Base-by-base conservation (phyloP, 257 asterid genomes). In the Jacaranda mimosifolia region DNA sequence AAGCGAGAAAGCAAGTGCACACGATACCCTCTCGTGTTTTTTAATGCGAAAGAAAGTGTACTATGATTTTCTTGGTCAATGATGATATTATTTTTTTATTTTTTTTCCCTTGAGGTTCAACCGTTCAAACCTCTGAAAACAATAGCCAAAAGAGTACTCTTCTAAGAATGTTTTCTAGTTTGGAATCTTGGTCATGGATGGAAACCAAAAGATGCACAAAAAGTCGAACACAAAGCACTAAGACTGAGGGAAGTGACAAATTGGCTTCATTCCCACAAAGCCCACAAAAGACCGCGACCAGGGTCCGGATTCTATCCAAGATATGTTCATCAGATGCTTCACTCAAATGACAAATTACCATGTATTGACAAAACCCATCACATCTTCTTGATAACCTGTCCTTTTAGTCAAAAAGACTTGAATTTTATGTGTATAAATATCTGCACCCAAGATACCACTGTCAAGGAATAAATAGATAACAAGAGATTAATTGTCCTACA, bases 161-260 rank as follows among this genome's bases (percentile, higher is more conserved):
- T 13, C 40, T 17, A 65, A 80, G 85, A 80, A 82, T 82, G 82
- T 82, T 73, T 76, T 75, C 3, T 73, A 52, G 75, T 14, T 63
- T 68, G 83, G 85, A 83, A 76, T 58, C 55, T 32, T 74, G 32
- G 69, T 64, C 71, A 36, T 81, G 68, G 74, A 9, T 26, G 9
- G 9, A 56, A 76, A 71, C 51, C 68, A 7, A 71, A 73, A 80
- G 76, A 67, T 75, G 72, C 80, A 80, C 81, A 82, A 71, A 79
- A 72, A 73, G 87, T 77, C 79, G 72, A 74, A 72, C 88, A 75
- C 84, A 70, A 85, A 77, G 84, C 85, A 81, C 89, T 53, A 78
- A 77, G 78, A 79, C 81, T 62, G 65, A 79, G 74, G 48, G 84
- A 90, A 88, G 83, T 86, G 87, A 86, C 90, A 83, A 85, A 51